These are phyloP conservation scores for Eremochloa ophiuroides DNA, from an alignment of 176 grass and related monocot genomes.

Conservation along the genomic window DNA sequence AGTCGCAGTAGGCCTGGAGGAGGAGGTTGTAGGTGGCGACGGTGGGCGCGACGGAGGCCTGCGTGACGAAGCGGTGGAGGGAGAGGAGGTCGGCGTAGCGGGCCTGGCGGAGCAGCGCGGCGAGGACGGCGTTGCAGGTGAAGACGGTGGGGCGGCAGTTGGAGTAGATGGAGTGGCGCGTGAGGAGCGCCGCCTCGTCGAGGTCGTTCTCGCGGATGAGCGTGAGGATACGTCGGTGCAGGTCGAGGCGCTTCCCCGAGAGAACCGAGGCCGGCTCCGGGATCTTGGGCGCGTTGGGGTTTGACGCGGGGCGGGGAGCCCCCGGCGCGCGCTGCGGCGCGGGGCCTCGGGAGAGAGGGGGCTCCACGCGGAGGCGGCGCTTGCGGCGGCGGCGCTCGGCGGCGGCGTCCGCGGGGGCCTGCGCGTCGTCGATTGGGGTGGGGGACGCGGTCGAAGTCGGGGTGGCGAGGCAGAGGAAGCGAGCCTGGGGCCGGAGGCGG, in stretches of 20 bases:
- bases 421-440: background rate
- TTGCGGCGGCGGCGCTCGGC: conserved; percentile 63
- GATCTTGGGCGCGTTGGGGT: conserved; percentile 81
- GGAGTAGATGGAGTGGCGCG: conserved; percentile 95
- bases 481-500: conserved; percentile 33
- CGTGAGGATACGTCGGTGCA: conserved; percentile 78
- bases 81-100: conserved; percentile 79
- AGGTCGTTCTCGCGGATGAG: conserved; percentile 83
- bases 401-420: conserved; percentile 11
- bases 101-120: conserved; percentile 73
- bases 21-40: conserved; percentile 80
- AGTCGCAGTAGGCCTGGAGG: conserved; percentile 84
- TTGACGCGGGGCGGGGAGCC: conserved; percentile 26
- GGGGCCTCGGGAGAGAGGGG: conserved; percentile 42
- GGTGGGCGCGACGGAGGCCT: conserved; percentile 80
- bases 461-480: conserved; percentile 33
- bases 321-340: conserved; percentile 44
- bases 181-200: conserved; percentile 85
- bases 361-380: conserved; percentile 56
- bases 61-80: conserved; percentile 91
- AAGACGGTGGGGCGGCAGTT: conserved; percentile 91
- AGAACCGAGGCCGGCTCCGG: conserved; percentile 73
- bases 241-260: conserved; percentile 68
- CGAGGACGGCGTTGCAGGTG: conserved; percentile 84
- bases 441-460: background rate